These are phyloP conservation scores for Amylostereum chailletii DNA, from an alignment of 1,284 basidiomycete species.

Conservation along the genomic window DNA sequence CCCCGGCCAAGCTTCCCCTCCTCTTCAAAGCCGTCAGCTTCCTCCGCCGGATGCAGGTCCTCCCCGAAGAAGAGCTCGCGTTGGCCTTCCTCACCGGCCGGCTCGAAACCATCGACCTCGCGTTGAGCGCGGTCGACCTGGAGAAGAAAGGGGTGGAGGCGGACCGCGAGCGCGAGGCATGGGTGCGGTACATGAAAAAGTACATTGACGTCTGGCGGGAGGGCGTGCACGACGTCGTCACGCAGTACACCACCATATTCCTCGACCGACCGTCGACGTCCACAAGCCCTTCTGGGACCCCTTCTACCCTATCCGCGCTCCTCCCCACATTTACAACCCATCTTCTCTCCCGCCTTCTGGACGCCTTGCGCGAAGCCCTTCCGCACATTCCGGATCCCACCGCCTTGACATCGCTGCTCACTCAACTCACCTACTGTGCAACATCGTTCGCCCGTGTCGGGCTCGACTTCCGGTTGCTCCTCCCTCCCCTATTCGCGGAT, in stretches of 20 bases:
- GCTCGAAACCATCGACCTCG: conserved; percentile 38
- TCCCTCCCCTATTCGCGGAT: conserved; percentile 56
- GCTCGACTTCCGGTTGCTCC: conserved; percentile 66
- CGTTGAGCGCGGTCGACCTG: conserved; percentile 34
- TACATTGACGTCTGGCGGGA: conserved; percentile 92
- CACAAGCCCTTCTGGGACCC: conserved; percentile 13
- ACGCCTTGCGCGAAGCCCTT: conserved; percentile 43
- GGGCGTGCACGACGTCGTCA: conserved; percentile 85
- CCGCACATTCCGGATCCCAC: conserved; percentile 48
- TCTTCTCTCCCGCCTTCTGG: conserved; percentile 49
- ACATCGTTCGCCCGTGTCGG: conserved; percentile 91
- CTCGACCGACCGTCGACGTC: conserved; percentile 44
- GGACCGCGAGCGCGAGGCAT: conserved; percentile 55
- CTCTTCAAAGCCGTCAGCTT: conserved; percentile 85
- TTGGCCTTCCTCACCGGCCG: conserved; percentile 64
- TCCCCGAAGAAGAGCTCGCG: conserved; percentile 57
- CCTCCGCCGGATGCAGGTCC: conserved; percentile 67
- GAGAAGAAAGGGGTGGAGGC: conserved; percentile 28
- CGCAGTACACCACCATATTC: conserved; percentile 87
- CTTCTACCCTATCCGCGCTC: conserved; percentile 31
- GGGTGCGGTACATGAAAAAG: conserved; percentile 71
- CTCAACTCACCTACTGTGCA: conserved; percentile 88
- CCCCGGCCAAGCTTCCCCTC: conserved; percentile 81
- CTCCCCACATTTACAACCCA: conserved; percentile 47
- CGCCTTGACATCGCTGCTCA: conserved; percentile 75